These are phyloP conservation scores for Colletotrichum sublineola DNA, from an alignment of 2,329 filamentous ascomycete genomes.

Conservation along the genomic window DNA sequence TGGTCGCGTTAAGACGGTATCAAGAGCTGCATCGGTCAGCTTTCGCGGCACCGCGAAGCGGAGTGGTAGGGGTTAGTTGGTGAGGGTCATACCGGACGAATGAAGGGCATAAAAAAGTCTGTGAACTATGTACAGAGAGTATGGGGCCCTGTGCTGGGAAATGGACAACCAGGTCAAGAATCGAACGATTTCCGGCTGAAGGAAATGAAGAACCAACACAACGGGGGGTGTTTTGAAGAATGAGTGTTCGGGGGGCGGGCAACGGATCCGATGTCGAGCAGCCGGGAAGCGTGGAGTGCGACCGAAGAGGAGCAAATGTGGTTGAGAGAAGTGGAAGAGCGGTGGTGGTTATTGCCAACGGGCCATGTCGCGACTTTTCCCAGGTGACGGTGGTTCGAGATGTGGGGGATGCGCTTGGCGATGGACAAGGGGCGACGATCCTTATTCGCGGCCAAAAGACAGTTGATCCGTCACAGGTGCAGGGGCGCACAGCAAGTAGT, in stretches of 20 bases:
- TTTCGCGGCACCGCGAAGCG: background rate
- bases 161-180: constrained; percentile 24
- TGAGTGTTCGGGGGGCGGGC: constrained; percentile 20
- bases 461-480: constrained; percentile 36
- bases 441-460: constrained; percentile 41
- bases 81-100: constrained; percentile 39
- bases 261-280: constrained; percentile 32
- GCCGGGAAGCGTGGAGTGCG: constrained; percentile 20
- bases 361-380: constrained; percentile 40
- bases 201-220: constrained; percentile 21
- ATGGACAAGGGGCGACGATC: constrained; percentile 41
- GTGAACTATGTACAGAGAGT: constrained; percentile 34
- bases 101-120: constrained; percentile 20
- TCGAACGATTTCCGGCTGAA: background rate
- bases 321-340: constrained; percentile 34
- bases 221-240: background rate
- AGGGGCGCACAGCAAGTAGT: constrained; percentile 20
- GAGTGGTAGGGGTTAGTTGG: constrained; percentile 16
- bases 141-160: constrained; percentile 15
- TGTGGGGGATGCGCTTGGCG: constrained; percentile 32
- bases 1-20: constrained; percentile 47
- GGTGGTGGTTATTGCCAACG: constrained; percentile 36
- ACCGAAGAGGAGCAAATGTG: constrained; percentile 23
- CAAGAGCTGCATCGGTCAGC: constrained; percentile 28
- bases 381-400: constrained; percentile 22